These are phyloP conservation scores for Verticillium nubilum DNA, from an alignment of 2,329 filamentous ascomycete genomes.

Conservation along the genomic window DNA sequence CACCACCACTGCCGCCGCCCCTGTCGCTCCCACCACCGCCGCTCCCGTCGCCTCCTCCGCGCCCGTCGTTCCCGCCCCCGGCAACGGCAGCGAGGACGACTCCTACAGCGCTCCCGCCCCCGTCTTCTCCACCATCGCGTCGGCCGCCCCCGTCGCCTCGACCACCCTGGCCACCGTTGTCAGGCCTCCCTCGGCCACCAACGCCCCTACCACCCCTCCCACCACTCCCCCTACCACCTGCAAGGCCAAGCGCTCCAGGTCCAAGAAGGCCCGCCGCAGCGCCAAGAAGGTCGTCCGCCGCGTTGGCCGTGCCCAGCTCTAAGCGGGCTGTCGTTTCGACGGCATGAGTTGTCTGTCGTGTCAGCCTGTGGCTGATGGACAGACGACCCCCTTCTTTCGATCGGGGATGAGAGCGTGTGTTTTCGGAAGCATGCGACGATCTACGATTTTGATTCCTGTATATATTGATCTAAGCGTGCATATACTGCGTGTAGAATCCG, in stretches of 20 bases:
- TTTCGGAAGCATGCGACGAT: background rate
- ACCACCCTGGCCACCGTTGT: conserved; percentile 9
- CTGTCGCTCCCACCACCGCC: conserved; percentile 2
- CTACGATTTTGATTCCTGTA: conserved; percentile 1
- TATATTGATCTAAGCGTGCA: conserved; percentile 3
- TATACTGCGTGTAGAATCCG: background rate
- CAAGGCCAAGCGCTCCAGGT: conserved; percentile 5
- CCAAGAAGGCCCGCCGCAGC: background rate
- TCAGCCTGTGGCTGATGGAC: background rate
- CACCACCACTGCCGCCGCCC: conserved; percentile 1
- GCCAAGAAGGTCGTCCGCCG: conserved; percentile 2
- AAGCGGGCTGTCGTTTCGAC: background rate
- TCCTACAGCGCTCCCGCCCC: background rate
- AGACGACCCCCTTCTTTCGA: background rate
- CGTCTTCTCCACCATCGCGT: conserved; percentile 1
- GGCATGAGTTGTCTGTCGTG: background rate
- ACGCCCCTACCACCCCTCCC: conserved; percentile 15
- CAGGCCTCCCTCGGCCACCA: conserved; percentile 5
- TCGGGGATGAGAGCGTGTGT: background rate
- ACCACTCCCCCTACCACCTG: conserved; percentile 9
- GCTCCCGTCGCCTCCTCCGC: conserved; percentile 2
- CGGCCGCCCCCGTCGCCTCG: background rate
- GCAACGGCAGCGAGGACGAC: background rate
- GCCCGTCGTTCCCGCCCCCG: background rate
- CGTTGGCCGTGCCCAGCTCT: conserved; percentile 2